phyloP scores from a whole-genome alignment of 2,329 filamentous ascomycete genomes.

The Hymenoscyphus albidus region DNA sequence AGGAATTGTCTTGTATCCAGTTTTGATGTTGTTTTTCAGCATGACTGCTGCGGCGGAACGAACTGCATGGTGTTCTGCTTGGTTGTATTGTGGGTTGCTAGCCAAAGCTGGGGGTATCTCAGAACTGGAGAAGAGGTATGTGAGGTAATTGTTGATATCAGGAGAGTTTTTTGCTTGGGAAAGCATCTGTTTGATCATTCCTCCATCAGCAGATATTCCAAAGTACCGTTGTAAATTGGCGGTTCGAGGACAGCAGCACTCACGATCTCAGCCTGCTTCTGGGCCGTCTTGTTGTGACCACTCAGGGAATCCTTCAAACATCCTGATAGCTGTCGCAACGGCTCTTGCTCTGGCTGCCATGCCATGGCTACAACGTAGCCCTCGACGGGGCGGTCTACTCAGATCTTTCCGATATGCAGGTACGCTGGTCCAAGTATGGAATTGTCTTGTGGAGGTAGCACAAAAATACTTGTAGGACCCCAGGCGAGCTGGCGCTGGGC shows the following conservation, averaged over 20 bases:
- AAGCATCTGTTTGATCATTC: slow-evolving; percentile 67
- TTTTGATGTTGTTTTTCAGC: slow-evolving; percentile 88
- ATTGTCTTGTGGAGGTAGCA: slow-evolving; percentile 29
- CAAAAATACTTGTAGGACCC: slow-evolving; percentile 34
- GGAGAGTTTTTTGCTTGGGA: slow-evolving; percentile 81
- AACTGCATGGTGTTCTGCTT: slow-evolving; percentile 66
- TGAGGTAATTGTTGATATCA: slow-evolving; percentile 96
- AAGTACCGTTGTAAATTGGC: background rate
- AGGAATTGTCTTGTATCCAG: slow-evolving; percentile 71
- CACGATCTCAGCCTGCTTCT: slow-evolving; percentile 87
- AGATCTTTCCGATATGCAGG: slow-evolving; percentile 31
- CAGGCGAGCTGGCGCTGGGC: slow-evolving; percentile 19
- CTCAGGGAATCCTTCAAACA: slow-evolving; percentile 91
- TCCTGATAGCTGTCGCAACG: slow-evolving; percentile 80
- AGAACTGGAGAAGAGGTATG: slow-evolving; percentile 77
- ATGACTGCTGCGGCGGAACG: slow-evolving; percentile 87
- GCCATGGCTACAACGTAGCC: slow-evolving; percentile 55
- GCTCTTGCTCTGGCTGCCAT: slow-evolving; percentile 89
- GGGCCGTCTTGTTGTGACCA: slow-evolving; percentile 71
- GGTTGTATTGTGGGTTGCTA: slow-evolving; percentile 40
- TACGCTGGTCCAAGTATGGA: slow-evolving; percentile 24
- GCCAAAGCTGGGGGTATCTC: slow-evolving; percentile 58
- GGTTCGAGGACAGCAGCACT: slow-evolving; percentile 37
- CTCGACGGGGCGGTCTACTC: slow-evolving; percentile 20
- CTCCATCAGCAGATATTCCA: slow-evolving; percentile 11